A percentile compares a stretch with the other conserved stretches of the same genome.
Evolutionary conservation across 164 flowering plant genomes (phyloP).

Genomic region (Tetracentron sinense): DNA sequence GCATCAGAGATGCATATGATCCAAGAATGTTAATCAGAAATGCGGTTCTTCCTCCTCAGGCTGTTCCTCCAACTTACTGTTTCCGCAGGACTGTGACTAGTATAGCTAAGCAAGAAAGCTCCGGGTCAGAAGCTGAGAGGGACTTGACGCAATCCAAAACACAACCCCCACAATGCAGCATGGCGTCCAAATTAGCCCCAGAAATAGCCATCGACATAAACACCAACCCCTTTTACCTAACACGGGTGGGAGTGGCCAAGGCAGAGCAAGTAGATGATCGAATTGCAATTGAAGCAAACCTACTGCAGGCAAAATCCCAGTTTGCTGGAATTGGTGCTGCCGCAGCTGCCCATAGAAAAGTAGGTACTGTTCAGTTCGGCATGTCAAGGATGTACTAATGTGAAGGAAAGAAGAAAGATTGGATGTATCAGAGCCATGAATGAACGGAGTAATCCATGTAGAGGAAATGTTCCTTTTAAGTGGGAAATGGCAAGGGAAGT

Average conservation of each 20-base stretch:
- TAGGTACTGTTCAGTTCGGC: slow-evolving; percentile 62
- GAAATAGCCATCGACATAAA: slow-evolving; percentile 62
- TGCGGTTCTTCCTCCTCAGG: slow-evolving; percentile 39
- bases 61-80: slow-evolving; percentile 37
- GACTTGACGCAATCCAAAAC: slow-evolving; percentile 29
- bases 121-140: slow-evolving; percentile 28
- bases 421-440: too few species aligned
- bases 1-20: slow-evolving; percentile 46
- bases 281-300: slow-evolving; percentile 42
- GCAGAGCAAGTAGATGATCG: slow-evolving; percentile 34
- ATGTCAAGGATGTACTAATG: slow-evolving; percentile 64
- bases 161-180: slow-evolving; percentile 38
- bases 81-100: slow-evolving; percentile 33
- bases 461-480: too few species aligned
- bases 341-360: slow-evolving; percentile 57
- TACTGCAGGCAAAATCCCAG: slow-evolving; percentile 56
- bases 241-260: slow-evolving; percentile 35
- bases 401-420: slow-evolving; percentile 3
- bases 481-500: too few species aligned
- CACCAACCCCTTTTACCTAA: slow-evolving; percentile 48
- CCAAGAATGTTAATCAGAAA: slow-evolving; percentile 44
- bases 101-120: slow-evolving; percentile 35
- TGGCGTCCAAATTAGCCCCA: slow-evolving; percentile 46
- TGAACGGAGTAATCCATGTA: too few species aligned
- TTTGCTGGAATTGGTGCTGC: slow-evolving; percentile 44